phyloP scores from a whole-genome alignment of 768 basidiomycete genomes.

The Collybia sp. region DNA sequence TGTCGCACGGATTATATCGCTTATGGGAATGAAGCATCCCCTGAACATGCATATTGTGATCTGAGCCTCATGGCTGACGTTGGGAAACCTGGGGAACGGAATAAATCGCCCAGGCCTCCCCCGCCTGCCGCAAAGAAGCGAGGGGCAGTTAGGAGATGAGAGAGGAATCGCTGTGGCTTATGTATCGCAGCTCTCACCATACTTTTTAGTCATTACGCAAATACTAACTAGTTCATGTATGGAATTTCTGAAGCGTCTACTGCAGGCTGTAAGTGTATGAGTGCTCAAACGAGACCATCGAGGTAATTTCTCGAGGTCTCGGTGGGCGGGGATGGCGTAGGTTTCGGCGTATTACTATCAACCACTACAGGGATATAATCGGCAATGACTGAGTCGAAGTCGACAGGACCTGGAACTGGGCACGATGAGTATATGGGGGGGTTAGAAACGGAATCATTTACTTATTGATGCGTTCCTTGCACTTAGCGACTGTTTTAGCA shows the following conservation, averaged over 20 bases:
- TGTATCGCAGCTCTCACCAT: too few relatives aligned
- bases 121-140: too few relatives aligned
- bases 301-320: not conserved
- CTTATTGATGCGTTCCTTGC: conserved; percentile 40
- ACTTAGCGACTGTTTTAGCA: conserved; percentile 51
- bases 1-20: conserved; percentile 10
- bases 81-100: not conserved
- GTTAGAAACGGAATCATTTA: conserved; percentile 16
- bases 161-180: too few relatives aligned
- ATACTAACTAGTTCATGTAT: too few relatives aligned
- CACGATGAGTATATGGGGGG: conserved; percentile 29
- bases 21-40: not conserved
- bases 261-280: not conserved
- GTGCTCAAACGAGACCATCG: not conserved
- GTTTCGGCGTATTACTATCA: conserved; percentile 9
- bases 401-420: conserved; percentile 19
- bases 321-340: not conserved
- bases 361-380: conserved; percentile 56
- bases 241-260: too few relatives aligned
- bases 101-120: too few relatives aligned
- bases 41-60: not conserved
- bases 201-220: too few relatives aligned
- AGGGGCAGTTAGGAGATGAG: too few relatives aligned
- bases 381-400: conserved; percentile 71
- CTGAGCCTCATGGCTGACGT: not conserved